Percentiles rank a stretch among this genome's conserved stretches.
phyloP scores from a whole-genome alignment of 139 green algal species.

The Volvox africanus region DNA sequence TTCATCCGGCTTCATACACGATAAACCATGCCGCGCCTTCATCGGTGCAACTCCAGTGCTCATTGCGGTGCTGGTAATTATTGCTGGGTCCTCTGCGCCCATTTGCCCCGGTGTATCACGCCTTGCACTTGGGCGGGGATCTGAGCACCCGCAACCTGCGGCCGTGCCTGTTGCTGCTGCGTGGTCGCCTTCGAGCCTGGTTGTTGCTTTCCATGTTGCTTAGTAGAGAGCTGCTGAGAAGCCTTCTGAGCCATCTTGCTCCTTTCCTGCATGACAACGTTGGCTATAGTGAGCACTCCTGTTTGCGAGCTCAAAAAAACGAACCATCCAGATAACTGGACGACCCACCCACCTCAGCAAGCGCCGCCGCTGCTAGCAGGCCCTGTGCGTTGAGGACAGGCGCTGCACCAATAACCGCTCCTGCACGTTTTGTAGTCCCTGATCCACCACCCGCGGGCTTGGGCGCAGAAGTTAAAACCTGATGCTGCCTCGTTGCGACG shows the following conservation, averaged over 20 bases:
- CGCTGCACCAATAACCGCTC: slow-evolving; percentile 56
- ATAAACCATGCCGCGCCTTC: not conserved
- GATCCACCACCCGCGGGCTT: not conserved
- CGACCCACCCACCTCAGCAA: slow-evolving; percentile 20
- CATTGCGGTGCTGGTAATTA: not conserved
- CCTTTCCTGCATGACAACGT: slow-evolving; percentile 5
- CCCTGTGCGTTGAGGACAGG: slow-evolving; percentile 50
- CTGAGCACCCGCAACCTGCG: not conserved
- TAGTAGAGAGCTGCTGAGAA: not conserved
- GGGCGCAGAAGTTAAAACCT: not conserved
- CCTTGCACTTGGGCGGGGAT: slow-evolving; percentile 16
- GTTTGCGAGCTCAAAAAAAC: no score
- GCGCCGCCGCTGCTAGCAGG: slow-evolving; percentile 26
- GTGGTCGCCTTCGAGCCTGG: not conserved
- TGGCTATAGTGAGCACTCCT: no score
- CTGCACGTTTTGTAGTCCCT: not conserved
- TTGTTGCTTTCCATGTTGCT: not conserved
- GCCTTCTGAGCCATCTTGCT: slow-evolving; percentile 4
- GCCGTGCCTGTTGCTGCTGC: not conserved
- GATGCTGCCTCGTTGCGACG: not conserved
- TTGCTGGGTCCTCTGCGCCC: slow-evolving; percentile 16
- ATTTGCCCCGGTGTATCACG: slow-evolving; percentile 44
- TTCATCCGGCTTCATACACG: no score
- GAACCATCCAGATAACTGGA: no score
- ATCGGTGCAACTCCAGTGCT: not conserved